These are phyloP conservation scores for Adiantum capillusveneris DNA, from an alignment of 75 land plant genomes.

Conservation along the genomic window DNA sequence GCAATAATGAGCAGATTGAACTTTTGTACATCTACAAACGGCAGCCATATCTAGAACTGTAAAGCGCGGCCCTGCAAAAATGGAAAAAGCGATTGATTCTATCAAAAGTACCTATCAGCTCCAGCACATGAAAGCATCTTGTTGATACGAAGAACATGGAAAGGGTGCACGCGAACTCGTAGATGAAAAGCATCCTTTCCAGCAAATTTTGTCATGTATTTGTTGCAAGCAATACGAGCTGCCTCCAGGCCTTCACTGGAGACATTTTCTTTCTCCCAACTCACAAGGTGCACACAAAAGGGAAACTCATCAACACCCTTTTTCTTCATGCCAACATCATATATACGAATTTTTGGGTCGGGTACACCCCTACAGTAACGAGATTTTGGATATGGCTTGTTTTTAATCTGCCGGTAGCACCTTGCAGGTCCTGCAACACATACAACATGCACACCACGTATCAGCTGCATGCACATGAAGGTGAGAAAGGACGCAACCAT, in stretches of 20 bases:
- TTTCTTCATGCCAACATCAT: slow-evolving; percentile 67
- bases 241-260: slow-evolving; percentile 69
- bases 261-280: slow-evolving; percentile 72
- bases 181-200: slow-evolving; percentile 63
- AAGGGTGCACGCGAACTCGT: slow-evolving; percentile 59
- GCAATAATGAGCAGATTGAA: not conserved
- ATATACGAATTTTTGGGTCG: slow-evolving; percentile 58
- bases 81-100: not conserved
- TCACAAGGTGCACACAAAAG: slow-evolving; percentile 59
- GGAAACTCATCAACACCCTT: slow-evolving; percentile 67
- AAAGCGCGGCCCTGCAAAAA: not conserved
- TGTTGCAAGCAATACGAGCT: slow-evolving; percentile 69
- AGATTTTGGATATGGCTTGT: slow-evolving; percentile 67
- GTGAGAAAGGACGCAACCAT: no score
- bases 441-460: no score
- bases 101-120: slow-evolving; percentile 48
- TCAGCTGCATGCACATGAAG: no score
- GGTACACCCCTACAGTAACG: slow-evolving; percentile 66
- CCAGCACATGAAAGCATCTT: slow-evolving; percentile 79
- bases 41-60: not conserved
- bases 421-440: slow-evolving; percentile 65
- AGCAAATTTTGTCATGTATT: slow-evolving; percentile 60
- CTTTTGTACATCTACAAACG: not conserved
- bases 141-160: slow-evolving; percentile 67
- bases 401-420: slow-evolving; percentile 63